Evolutionary conservation across 345 rosid genomes (phyloP).

Genomic region (Hypericum perforatum): DNA sequence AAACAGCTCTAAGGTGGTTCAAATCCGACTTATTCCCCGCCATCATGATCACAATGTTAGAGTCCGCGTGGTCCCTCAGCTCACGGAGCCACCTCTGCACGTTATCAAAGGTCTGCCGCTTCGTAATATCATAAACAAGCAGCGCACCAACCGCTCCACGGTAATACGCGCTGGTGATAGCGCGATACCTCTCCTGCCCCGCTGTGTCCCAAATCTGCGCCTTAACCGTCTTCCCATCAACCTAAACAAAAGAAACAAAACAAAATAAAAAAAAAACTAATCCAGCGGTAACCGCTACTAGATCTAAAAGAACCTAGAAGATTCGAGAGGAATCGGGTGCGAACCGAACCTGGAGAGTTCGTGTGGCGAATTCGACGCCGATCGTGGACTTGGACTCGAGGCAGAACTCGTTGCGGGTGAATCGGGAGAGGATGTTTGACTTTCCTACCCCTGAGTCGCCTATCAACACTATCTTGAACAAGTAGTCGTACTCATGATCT

Average conservation of each 20-base stretch:
- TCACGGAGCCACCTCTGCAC: constrained; percentile 25
- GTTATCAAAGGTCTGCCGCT: constrained; percentile 25
- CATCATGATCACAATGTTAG: constrained; percentile 28
- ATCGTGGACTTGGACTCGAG: constrained; percentile 40
- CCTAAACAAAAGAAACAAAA: constrained; percentile 6
- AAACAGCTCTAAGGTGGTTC: constrained; percentile 22
- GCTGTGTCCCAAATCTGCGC: constrained; percentile 28
- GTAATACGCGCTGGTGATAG: constrained; percentile 24
- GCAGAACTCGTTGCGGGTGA: constrained; percentile 36
- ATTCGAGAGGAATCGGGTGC: background rate
- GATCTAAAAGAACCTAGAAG: background rate
- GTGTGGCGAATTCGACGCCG: constrained; percentile 38
- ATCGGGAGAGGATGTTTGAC: constrained; percentile 38
- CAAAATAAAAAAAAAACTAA: background rate
- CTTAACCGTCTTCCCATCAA: constrained; percentile 24
- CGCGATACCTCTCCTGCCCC: constrained; percentile 23
- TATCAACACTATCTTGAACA: constrained; percentile 39
- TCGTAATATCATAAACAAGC: constrained; percentile 24
- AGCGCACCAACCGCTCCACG: constrained; percentile 29
- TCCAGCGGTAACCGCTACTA: background rate
- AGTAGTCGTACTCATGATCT: constrained; percentile 38
- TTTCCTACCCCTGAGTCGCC: constrained; percentile 41
- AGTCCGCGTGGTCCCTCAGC: constrained; percentile 24
- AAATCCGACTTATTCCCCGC: constrained; percentile 25
- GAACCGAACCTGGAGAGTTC: constrained; percentile 28